Evolutionary conservation across 192 early-diverging fungal genomes (phyloP).

Genomic region (Lobosporangium transversale): DNA sequence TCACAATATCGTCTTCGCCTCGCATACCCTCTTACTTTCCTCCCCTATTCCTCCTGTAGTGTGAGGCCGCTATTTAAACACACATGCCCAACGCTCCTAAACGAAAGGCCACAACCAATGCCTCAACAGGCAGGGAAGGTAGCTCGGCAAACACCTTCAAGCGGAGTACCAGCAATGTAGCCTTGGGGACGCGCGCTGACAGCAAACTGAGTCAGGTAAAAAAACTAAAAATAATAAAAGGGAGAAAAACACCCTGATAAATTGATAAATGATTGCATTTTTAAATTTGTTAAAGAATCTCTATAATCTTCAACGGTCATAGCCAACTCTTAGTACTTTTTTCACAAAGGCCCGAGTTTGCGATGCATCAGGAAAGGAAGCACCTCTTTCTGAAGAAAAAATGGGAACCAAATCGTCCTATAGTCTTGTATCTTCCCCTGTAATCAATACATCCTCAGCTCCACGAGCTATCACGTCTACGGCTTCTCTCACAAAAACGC

Average conservation of each 20-base stretch:
- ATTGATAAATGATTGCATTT: background rate
- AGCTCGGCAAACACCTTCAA: background rate
- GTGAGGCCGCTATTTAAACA: background rate
- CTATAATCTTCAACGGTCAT: background rate
- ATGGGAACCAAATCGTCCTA: background rate
- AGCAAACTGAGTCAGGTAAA: slow-evolving; percentile 18
- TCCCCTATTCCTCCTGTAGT: background rate
- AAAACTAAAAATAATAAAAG: background rate
- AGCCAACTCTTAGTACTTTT: slow-evolving; percentile 20
- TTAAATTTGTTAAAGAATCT: too few relatives aligned
- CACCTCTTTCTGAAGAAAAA: background rate
- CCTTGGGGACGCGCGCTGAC: background rate
- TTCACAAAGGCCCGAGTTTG: slow-evolving; percentile 7
- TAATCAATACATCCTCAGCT: background rate
- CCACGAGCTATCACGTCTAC: background rate
- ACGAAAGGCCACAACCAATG: slow-evolving; percentile 1
- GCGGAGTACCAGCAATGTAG: background rate
- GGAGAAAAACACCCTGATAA: background rate
- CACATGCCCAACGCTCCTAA: slow-evolving; percentile 12
- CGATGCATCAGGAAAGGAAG: background rate
- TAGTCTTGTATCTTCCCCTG: background rate
- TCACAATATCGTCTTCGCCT: too few relatives aligned
- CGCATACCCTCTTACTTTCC: too few relatives aligned
- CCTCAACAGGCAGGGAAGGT: background rate
- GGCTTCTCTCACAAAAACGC: background rate